These are phyloP conservation scores for Kodamaea neixiangensis DNA, from an alignment of 805 yeast species.

Conservation along the genomic window DNA sequence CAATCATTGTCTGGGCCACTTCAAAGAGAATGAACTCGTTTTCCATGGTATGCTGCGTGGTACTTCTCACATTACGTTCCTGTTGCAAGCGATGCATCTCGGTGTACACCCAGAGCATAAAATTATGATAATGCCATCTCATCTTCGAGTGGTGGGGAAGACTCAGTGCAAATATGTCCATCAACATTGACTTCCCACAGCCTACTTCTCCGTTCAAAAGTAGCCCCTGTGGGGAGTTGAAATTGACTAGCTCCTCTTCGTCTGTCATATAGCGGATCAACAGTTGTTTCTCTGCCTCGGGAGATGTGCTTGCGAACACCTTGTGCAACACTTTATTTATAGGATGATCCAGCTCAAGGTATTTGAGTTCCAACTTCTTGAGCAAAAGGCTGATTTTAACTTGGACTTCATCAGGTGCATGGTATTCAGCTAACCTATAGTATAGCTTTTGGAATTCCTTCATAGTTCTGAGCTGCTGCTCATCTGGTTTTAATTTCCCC, in stretches of 20 bases:
- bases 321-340: conserved; percentile 16
- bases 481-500: conserved; percentile 57
- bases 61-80: conserved; percentile 30
- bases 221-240: conserved; percentile 65
- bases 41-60: conserved; percentile 37
- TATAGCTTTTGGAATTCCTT: conserved; percentile 63
- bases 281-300: conserved; percentile 34
- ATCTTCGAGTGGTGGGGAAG: conserved; percentile 64
- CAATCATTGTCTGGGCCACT: conserved; percentile 64
- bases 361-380: conserved; percentile 34
- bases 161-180: conserved; percentile 69
- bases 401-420: conserved; percentile 51
- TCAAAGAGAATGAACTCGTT: conserved; percentile 67
- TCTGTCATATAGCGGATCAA: conserved; percentile 54
- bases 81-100: conserved; percentile 59
- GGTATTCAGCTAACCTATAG: conserved; percentile 57
- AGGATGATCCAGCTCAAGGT: conserved; percentile 24
- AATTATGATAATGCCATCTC: conserved; percentile 72
- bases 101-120: conserved; percentile 66
- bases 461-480: conserved; percentile 61
- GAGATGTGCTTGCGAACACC: conserved; percentile 31
- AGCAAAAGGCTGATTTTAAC: conserved; percentile 44
- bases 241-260: conserved; percentile 57
- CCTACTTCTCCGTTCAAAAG: conserved; percentile 69
- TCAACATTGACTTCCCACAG: conserved; percentile 71